Conservation (phyloP, 176 grass and related monocot genomes). For the Triticum turgidum region DNA sequence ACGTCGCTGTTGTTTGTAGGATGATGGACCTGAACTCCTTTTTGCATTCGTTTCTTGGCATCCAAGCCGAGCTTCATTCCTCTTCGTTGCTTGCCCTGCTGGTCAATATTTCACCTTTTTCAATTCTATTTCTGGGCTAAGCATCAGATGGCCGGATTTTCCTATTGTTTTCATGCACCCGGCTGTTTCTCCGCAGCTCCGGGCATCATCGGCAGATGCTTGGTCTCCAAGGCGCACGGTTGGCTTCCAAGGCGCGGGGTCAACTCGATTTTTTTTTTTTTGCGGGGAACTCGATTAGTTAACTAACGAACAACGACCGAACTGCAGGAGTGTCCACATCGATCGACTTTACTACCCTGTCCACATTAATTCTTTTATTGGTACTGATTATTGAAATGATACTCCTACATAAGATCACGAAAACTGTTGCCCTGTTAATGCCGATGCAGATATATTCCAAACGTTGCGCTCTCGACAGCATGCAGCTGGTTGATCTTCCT, state of each 20-base stretch:
- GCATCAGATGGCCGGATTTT: background rate
- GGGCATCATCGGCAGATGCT: background rate
- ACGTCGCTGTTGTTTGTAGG: background rate
- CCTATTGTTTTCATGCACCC: background rate
- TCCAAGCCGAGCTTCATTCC: background rate
- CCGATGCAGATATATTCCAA: too few species aligned
- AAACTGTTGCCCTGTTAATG: background rate
- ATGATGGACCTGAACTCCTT: background rate
- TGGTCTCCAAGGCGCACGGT: slow-evolving; percentile 26
- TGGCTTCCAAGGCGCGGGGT: slow-evolving; percentile 22
- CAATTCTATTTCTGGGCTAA: background rate
- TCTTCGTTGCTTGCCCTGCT: background rate
- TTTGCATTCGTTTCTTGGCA: background rate
- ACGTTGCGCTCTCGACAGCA: too few species aligned
- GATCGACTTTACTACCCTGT: too few species aligned
- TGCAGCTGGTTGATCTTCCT: too few species aligned
- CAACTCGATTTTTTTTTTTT: background rate
- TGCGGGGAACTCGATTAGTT: slow-evolving; percentile 3
- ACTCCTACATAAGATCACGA: background rate
- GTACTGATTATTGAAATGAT: too few species aligned
- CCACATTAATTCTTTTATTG: too few species aligned
- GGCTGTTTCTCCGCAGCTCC: background rate
- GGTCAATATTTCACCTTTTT: background rate
- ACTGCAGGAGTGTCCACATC: background rate
- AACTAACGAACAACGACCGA: background rate